These are phyloP conservation scores for Thyridium curvatum DNA, from an alignment of 2,329 filamentous ascomycete species.

Conservation along the genomic window DNA sequence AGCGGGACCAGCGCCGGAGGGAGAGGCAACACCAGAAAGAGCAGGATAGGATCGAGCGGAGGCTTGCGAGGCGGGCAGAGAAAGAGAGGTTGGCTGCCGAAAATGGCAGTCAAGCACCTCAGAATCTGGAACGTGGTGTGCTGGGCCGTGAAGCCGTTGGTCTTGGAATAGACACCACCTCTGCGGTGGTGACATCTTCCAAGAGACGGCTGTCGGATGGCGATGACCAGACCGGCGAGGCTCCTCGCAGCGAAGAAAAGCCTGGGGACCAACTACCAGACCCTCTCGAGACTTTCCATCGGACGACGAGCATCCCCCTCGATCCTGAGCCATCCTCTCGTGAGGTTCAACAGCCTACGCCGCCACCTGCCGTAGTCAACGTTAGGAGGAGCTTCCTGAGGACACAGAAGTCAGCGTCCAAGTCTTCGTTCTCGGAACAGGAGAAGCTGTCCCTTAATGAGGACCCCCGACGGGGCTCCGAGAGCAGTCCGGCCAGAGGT, in stretches of 20 bases:
- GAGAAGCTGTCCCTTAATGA: constrained; percentile 42
- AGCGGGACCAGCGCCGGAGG: constrained; percentile 74
- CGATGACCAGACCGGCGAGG: constrained; percentile 8
- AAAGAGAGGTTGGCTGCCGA: constrained; percentile 55
- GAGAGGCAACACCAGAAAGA: constrained; percentile 68
- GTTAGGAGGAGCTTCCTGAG: constrained; percentile 26
- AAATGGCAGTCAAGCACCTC: constrained; percentile 45
- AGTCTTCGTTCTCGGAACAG: constrained; percentile 38
- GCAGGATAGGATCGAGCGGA: constrained; percentile 58
- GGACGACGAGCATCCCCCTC: constrained; percentile 37
- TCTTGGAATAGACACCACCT: constrained; percentile 49
- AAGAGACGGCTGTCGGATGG: constrained; percentile 38
- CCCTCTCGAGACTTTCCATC: constrained; percentile 37
- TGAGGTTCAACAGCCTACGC: constrained; percentile 10
- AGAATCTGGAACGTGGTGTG: constrained; percentile 54
- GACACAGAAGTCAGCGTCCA: constrained; percentile 41
- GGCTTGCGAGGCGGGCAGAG: constrained; percentile 61
- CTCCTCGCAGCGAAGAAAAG: constrained; percentile 4
- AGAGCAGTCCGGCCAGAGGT: constrained; percentile 38
- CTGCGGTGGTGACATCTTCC: constrained; percentile 49
- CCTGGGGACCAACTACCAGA: constrained; percentile 14
- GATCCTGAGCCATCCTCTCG: constrained; percentile 12
- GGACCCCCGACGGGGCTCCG: constrained; percentile 46
- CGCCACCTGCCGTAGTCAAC: background rate
- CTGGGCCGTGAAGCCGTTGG: constrained; percentile 51